phyloP scores from a whole-genome alignment of 163 green algal species.

The Chloroidium sp. region DNA sequence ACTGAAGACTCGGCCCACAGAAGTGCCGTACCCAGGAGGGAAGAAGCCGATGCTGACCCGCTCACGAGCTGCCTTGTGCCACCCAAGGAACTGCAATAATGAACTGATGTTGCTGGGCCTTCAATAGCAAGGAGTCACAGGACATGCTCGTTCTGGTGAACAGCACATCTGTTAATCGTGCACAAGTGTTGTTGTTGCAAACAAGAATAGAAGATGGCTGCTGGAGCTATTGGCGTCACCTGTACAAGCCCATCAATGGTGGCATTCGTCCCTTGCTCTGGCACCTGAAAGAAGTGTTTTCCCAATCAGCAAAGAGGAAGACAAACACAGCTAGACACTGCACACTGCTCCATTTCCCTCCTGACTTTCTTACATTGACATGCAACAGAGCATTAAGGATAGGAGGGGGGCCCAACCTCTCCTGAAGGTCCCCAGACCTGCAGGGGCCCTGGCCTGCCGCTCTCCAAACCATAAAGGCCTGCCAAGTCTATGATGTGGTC shows the following conservation, averaged over 20 bases:
- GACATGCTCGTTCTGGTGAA: not conserved
- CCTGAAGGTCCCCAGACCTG: conserved; percentile 24
- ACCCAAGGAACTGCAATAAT: conserved; percentile 24
- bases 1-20: too few species aligned
- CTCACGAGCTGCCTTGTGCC: conserved; percentile 16
- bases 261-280: conserved; percentile 16
- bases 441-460: conserved; percentile 15
- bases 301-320: too few species aligned
- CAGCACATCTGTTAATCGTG: not conserved
- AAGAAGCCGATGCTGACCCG: conserved; percentile 9
- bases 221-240: not conserved
- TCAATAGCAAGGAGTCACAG: not conserved
- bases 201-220: not conserved
- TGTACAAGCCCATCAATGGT: conserved; percentile 15
- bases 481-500: conserved; percentile 27
- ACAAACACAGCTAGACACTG: too few species aligned
- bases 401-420: too few species aligned
- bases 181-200: not conserved
- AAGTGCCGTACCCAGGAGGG: not conserved
- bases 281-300: not conserved
- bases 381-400: too few species aligned
- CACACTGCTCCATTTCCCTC: too few species aligned
- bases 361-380: too few species aligned
- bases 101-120: not conserved
- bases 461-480: conserved; percentile 20